These are phyloP conservation scores for Artemisia annua DNA, from an alignment of 129 eudicot genomes.

Conservation along the genomic window DNA sequence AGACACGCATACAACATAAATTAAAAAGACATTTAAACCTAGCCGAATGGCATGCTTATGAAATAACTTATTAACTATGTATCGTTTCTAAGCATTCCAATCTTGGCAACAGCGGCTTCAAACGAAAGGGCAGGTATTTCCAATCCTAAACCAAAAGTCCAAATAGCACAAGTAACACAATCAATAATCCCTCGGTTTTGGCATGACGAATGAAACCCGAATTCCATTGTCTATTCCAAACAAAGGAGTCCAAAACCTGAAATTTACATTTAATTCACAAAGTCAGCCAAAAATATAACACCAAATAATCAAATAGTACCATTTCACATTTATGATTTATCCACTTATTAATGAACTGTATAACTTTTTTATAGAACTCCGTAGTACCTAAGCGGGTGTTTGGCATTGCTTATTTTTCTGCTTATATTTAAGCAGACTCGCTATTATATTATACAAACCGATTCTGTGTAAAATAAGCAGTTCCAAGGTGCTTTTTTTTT, in stretches of 20 bases:
- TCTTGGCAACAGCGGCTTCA: constrained; percentile 36
- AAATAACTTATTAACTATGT: constrained; percentile 20
- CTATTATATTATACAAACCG: too few relatives aligned
- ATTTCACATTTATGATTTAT: background rate
- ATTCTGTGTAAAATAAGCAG: too few relatives aligned
- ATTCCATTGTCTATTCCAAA: constrained; percentile 40
- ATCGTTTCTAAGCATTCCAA: constrained; percentile 35
- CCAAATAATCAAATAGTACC: background rate
- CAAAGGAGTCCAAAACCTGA: constrained; percentile 42
- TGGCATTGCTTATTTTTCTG: too few relatives aligned
- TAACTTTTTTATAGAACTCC: too few relatives aligned
- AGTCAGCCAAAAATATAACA: constrained; percentile 25
- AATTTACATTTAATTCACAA: constrained; percentile 5
- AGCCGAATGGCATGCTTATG: constrained; percentile 36
- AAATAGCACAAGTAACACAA: constrained; percentile 34
- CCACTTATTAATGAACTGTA: too few relatives aligned
- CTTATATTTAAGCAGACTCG: too few relatives aligned
- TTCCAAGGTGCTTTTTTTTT: too few relatives aligned
- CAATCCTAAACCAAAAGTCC: constrained; percentile 40
- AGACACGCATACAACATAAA: constrained; percentile 9
- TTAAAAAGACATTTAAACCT: constrained; percentile 17
- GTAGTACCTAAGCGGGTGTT: too few relatives aligned
- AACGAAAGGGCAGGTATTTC: constrained; percentile 35
- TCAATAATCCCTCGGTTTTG: constrained; percentile 33
- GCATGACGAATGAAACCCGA: constrained; percentile 30